Percentiles rank a stretch among this genome's conserved stretches.
phyloP scores from a whole-genome alignment of 2,329 filamentous ascomycete species.

The Epichloe festucae region DNA sequence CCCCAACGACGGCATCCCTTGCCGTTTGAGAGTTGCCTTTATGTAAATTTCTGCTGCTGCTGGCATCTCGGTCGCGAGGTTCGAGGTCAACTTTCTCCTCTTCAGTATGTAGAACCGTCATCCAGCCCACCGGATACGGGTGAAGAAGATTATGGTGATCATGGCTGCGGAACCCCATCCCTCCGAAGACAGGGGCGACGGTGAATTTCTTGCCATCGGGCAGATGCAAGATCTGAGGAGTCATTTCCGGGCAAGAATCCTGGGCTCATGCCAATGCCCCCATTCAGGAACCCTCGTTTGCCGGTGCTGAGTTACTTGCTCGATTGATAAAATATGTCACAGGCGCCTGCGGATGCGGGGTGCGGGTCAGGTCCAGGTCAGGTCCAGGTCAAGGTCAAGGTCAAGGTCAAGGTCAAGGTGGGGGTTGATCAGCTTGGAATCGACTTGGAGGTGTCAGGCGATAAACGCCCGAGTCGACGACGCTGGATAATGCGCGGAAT shows the following conservation, averaged over 20 bases:
- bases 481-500: too few relatives aligned
- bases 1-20: background rate
- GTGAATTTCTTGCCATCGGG: conserved; percentile 80
- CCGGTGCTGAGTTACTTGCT: background rate
- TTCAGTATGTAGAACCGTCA: conserved; percentile 68
- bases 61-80: background rate
- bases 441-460: too few relatives aligned
- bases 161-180: conserved; percentile 76
- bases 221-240: conserved; percentile 46
- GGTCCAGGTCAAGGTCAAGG: too few relatives aligned
- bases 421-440: too few relatives aligned
- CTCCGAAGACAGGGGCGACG: conserved; percentile 80
- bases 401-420: too few relatives aligned
- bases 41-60: background rate
- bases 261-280: too few relatives aligned
- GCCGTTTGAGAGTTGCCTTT: background rate
- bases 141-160: conserved; percentile 56
- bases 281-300: background rate
- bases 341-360: too few relatives aligned
- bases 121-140: conserved; percentile 79
- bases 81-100: conserved; percentile 15
- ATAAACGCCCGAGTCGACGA: too few relatives aligned
- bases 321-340: too few relatives aligned
- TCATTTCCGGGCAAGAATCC: conserved; percentile 14
- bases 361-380: too few relatives aligned